Base-by-base conservation (phyloP, 345 rosid species). In the Euphorbia pulcherrima region DNA sequence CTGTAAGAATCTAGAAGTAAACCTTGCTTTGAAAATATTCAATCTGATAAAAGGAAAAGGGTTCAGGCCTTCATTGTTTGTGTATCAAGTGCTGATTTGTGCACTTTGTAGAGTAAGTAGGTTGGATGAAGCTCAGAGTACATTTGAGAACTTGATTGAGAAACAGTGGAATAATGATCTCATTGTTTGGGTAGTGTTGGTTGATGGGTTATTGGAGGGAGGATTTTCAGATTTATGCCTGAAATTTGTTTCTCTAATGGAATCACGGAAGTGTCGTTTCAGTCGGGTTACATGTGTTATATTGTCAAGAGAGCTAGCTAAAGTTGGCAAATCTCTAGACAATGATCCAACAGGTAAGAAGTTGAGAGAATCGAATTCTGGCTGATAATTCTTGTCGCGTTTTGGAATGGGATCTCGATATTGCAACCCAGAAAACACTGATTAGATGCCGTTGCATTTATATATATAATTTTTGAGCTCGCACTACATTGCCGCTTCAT, bases 121-220 rank as follows among this genome's bases (percentile, higher is more conserved):
- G n/a, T 59, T 67, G 11, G 80, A 72, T 65, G 82, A 81, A 73
- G 89, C 87, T 51, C 78, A 78, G 75, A 62, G 53, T 9, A 44
- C 85, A 60, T 83, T 87, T 67, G 75, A 75, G 63, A 57, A 62
- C 68, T 73, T 83, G 80, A 82, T 85, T 52, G 74, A 66, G 69
- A 69, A 85, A 62, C 68, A 79, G 56, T 74, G 74, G 83, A 80
- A 78, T 69, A 39, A 68, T 58, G 85, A 85, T 75, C 84, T 85
- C 76, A 78, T 87, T 79, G 83, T 80, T 60, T 87, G 92, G 92
- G 79, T 84, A 37, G 83, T 87, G 27, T 72, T 87, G 76, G 40
- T 83, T 71, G 92, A 85, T 77, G 92, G 92, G 62, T 74, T 87
- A 69, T 64, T 85, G 64, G 77, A 77, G 71, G 75, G 65, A 73